A percentile compares a stretch with the other conserved stretches of the same genome.
phyloP scores from a whole-genome alignment of 2,329 filamentous ascomycete genomes.

The Curvularia verruculosa region DNA sequence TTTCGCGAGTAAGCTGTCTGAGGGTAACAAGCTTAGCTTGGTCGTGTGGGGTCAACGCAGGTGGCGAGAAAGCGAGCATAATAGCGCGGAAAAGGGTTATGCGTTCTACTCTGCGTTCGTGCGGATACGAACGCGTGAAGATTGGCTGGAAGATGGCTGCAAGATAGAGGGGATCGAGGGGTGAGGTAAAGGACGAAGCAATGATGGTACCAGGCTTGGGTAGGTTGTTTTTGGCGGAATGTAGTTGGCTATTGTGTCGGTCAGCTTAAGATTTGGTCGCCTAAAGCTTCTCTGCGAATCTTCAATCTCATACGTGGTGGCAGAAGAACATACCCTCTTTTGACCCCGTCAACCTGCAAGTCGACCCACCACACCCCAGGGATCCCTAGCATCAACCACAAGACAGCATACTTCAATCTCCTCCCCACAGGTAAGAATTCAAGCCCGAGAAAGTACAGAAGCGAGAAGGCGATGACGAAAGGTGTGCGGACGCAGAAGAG shows the following conservation, averaged over 20 bases:
- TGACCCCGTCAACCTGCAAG: constrained; percentile 95
- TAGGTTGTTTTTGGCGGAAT: constrained; percentile 61
- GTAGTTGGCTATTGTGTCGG: constrained; percentile 21
- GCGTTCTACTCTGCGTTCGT: constrained; percentile 72
- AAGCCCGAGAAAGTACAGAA: constrained; percentile 78
- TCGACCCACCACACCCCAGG: constrained; percentile 98
- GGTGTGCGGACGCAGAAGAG: constrained; percentile 84
- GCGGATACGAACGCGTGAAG: constrained; percentile 85
- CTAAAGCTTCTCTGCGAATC: not conserved
- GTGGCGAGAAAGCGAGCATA: constrained; percentile 70
- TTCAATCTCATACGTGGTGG: not conserved
- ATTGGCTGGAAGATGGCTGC: constrained; percentile 95
- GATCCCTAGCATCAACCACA: constrained; percentile 87
- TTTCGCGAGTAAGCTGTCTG: constrained; percentile 62
- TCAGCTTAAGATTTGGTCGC: constrained; percentile 3
- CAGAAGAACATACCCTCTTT: constrained; percentile 71
- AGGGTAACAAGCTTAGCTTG: constrained; percentile 47
- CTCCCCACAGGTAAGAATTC: constrained; percentile 78
- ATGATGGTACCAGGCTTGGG: constrained; percentile 83
- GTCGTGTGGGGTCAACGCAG: constrained; percentile 49
- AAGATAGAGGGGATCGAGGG: constrained; percentile 90
- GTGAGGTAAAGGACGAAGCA: constrained; percentile 88
- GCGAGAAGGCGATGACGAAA: constrained; percentile 70
- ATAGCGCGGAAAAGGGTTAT: constrained; percentile 80
- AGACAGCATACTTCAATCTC: constrained; percentile 75